phyloP scores from a whole-genome alignment of 495 filamentous ascomycete species.

The Hypoxylon crocopeplum region DNA sequence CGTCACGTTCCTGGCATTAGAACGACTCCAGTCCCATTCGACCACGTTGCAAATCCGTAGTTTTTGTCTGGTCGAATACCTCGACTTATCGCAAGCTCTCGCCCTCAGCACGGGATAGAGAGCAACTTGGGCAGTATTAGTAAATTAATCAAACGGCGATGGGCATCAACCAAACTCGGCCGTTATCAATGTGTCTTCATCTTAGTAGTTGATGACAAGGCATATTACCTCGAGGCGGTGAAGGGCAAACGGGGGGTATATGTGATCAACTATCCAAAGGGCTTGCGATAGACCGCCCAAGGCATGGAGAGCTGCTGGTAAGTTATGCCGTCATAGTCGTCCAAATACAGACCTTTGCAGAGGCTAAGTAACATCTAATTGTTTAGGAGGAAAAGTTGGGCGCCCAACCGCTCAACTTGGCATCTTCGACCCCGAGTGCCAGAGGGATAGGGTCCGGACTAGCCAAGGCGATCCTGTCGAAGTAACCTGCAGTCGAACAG shows the following conservation, averaged over 20 bases:
- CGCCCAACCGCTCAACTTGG: conserved; percentile 9
- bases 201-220: conserved; percentile 23
- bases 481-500: conserved; percentile 1
- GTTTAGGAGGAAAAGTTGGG: conserved; percentile 7
- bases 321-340: conserved; percentile 36
- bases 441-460: conserved; percentile 16
- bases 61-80: conserved; percentile 20
- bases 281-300: conserved; percentile 5
- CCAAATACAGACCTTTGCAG: conserved; percentile 13
- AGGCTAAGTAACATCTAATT: conserved; percentile 19
- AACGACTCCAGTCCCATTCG: conserved; percentile 29
- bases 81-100: conserved; percentile 6
- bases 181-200: conserved; percentile 25
- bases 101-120: conserved; percentile 8
- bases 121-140: conserved; percentile 14
- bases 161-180: conserved; percentile 27
- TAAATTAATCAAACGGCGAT: conserved; percentile 34
- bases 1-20: conserved; percentile 18
- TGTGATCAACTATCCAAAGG: conserved; percentile 8
- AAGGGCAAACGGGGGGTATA: conserved; percentile 9
- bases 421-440: conserved; percentile 10
- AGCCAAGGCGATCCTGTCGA: conserved; percentile 21
- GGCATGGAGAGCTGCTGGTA: conserved; percentile 5
- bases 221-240: conserved; percentile 27
- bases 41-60: conserved; percentile 30